Evolutionary conservation across 345 rosid genomes (phyloP), one percentile per base, ranked within the genome.

Genomic region (Fremontodendron californicum): DNA sequence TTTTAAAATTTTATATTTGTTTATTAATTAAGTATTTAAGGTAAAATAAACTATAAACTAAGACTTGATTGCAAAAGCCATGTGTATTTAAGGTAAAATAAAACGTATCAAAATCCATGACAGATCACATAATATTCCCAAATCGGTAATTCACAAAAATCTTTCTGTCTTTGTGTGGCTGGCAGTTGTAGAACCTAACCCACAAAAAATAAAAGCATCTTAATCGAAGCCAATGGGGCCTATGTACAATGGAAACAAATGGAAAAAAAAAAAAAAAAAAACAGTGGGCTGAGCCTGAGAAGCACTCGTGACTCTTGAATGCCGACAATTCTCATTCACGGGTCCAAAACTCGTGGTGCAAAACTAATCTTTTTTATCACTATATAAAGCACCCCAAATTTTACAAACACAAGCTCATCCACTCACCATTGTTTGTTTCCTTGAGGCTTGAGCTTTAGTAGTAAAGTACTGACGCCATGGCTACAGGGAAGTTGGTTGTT

Each of bases 271-370:
- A 8, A n/a, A 16, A 49, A 5, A 25, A 23, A 5, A 75, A 2
- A 35, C 35, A 60, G 42, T 42, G 68, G 68, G 42, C 40, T 37
- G 16, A 25, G 68, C 27, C 40, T 37, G 16, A 25, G 54, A 46
- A 63, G 35, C 23, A 54, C 80, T 74, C 80, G 83, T 82, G 85
- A 85, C 75, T 29, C 27, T 11, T 23, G 27, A 13, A 67, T 78
- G 61, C 78, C 39, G 78, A 83, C 84, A 85, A 76, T 55, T 73
- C 77, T 67, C 7, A 11, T 63, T 85, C 88, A 85, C 86, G 86
- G 84, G 78, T 73, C 1, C 35, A 35, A 1, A 71, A 62, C 40
- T 35, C 63, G 78, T 48, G 83, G 81, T 31, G 73, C 74, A 40
- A 21, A 40, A 21, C 51, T 66, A n/a, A 37, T 10, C 31, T 2